Base-by-base conservation (phyloP, 1,284 basidiomycete species). In the Boletellus dicymbophilus region DNA sequence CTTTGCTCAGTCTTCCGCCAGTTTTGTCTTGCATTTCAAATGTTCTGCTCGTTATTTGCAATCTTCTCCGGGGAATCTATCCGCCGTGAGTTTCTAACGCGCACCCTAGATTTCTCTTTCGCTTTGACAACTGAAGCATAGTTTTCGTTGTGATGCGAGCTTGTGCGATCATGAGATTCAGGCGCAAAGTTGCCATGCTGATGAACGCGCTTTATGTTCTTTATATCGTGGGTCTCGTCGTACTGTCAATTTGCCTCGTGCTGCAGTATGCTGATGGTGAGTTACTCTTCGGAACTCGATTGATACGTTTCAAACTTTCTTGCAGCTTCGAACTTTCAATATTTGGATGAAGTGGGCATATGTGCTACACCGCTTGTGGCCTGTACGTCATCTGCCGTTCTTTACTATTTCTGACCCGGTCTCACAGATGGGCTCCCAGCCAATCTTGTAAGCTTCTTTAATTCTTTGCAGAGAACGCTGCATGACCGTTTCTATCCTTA, bases 71-170 rank as follows among this genome's bases (percentile, higher is more conserved):
- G 56, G 13, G 62, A 67, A 45, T 59, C 61, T 0, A 52, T 65
- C 12, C 65, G 61, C 4, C 42, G 62, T 67, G 40, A 59, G 62
- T 48, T 21, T 25, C 2, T 21, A n/a, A 13, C 9, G 5, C 18
- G 23, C 0, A 16, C 31, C 16, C 16, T n/a, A 18, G 16, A 8
- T 15, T 33, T 13, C 13, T 33, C n/a, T 30, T 33, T 8, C 8
- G 6, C n/a, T n/a, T 13, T 16, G 16, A 33, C 30, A 3, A 33
- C 15, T 9, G 0, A 7, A 16, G 7, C 23, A 3, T 30, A 67
- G 62, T 67, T 12, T 45, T 64, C 36, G 63, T 67, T 15, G 37
- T 51, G 6, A 48, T 62, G 44, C 65, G 63, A 13, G 41, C 57
- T 11, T 60, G 59, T 41, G 55, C 62, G 15, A 41, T 64, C 37